Base-by-base conservation (phyloP, 2,329 filamentous ascomycete genomes). In the Fusarium tupiense region DNA sequence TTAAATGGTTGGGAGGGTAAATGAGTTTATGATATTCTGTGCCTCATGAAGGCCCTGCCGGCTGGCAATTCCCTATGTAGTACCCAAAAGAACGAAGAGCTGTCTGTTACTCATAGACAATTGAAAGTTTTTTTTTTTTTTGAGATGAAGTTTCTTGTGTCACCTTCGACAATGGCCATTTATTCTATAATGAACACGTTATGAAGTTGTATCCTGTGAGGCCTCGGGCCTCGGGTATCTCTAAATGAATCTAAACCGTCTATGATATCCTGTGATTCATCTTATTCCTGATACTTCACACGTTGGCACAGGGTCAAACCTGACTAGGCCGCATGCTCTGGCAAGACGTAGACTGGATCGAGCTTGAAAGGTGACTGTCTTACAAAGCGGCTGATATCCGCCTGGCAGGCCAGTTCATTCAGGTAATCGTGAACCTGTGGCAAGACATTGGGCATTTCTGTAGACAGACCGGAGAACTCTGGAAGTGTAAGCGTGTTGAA, bases 401-500 rank as follows among this genome's bases (percentile, higher is more conserved):
- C 78, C 79, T 91, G 87, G 67, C 82, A 81, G 54, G 86, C 85
- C 26, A 91, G 83, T 20, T 81, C 73, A 71, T 91, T 91, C 41
- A 92, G 76, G 76, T 91, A 91, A 73, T 91, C 88, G 77, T 91
- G 89, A 5, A 92, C 88, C 74, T 88, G 86, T 1, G 88, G 87
- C 58, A 92, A 79, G 14, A 91, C 84, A 47, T 83, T 75, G 4
- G 79, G 79, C 2, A 73, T 50, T 77, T 89, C 88, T 12, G 78
- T 69, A 5, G 67, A 49, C 41, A 86, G 67, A 19, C 87, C 89
- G 6, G 82, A 81, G 79, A 96, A 98, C 82, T 97, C 94, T 2
- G 95, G 93, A 29, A 98, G 88, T 73, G 91, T 86, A 16, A 98
- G 83, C 29, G 96, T 87, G 77, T 98, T 98, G 83, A 90, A 89